Conservation (phyloP, 2,329 filamentous ascomycete species). For the Aureobasidium melanogenum region DNA sequence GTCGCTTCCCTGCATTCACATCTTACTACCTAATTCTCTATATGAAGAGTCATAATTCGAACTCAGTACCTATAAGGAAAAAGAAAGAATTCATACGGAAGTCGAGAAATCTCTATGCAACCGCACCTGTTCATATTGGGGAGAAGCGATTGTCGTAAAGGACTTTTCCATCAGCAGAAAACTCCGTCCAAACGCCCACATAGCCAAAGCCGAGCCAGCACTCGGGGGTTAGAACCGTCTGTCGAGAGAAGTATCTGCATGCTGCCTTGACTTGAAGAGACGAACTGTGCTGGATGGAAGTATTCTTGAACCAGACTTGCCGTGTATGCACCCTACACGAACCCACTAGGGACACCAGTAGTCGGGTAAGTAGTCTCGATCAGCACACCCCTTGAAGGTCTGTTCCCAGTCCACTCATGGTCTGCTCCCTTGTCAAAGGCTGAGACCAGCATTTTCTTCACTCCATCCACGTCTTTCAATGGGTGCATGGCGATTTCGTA, state of each 20-base stretch:
- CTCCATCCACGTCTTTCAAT: constrained; percentile 12
- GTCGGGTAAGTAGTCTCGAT: constrained; percentile 24
- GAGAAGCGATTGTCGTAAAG: constrained; percentile 37
- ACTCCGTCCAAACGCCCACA: constrained; percentile 42
- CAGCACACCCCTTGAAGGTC: constrained; percentile 22
- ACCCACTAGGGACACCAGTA: too few species aligned
- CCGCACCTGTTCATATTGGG: too few species aligned
- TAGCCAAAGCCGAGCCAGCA: constrained; percentile 47
- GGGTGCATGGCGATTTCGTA: constrained; percentile 13
- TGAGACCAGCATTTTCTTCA: constrained; percentile 26
- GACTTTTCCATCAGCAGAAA: constrained; percentile 28
- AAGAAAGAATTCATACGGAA: too few species aligned
- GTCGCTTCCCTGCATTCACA: too few species aligned
- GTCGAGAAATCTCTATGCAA: too few species aligned
- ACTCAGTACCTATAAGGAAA: too few species aligned
- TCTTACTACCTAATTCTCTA: too few species aligned
- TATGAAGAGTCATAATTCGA: too few species aligned
- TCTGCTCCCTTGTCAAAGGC: constrained; percentile 41
- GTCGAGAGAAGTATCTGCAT: constrained; percentile 16
- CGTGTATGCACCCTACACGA: constrained; percentile 14
- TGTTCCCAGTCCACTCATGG: not conserved
- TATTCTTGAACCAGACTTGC: constrained; percentile 23
- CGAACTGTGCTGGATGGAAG: constrained; percentile 18
- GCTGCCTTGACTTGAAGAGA: constrained; percentile 19
- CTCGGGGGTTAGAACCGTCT: constrained; percentile 7